Conservation (phyloP, 192 early-diverging fungal species). For the Jimgerdemannia lactiflua region DNA sequence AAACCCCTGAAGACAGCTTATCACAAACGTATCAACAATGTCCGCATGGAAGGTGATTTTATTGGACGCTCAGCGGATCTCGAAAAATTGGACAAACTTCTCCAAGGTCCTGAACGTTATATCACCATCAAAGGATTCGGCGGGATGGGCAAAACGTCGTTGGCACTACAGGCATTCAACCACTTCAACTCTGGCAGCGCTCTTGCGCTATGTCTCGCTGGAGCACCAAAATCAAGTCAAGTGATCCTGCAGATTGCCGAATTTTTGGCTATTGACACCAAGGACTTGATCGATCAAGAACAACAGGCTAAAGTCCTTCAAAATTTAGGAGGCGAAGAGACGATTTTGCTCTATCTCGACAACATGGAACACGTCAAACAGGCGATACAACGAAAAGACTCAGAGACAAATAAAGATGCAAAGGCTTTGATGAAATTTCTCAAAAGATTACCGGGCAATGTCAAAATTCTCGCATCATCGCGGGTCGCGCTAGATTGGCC, state of each 20-base stretch:
- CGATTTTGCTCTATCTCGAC: neutral
- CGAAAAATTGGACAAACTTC: neutral
- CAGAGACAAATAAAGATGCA: neutral
- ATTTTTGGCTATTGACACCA: neutral
- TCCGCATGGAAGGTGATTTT: neutral
- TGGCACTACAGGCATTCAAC: neutral
- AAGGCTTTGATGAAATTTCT: neutral
- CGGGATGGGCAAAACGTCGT: neutral
- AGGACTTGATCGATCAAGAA: neutral
- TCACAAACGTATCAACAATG: neutral
- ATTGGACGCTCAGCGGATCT: neutral
- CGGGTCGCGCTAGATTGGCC: neutral
- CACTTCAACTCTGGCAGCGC: neutral
- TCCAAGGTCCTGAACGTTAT: neutral
- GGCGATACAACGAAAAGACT: neutral
- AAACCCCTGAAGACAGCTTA: no score
- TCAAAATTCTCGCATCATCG: neutral
- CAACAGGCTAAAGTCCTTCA: neutral
- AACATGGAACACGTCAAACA: neutral
- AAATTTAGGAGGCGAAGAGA: neutral
- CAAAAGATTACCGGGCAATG: neutral
- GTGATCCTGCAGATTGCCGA: neutral
- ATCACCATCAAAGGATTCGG: neutral
- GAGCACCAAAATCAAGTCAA: neutral
- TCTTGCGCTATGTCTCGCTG: neutral